Evolutionary conservation across 805 yeast genomes (phyloP).

Genomic region (Metschnikowia vanudenii): DNA sequence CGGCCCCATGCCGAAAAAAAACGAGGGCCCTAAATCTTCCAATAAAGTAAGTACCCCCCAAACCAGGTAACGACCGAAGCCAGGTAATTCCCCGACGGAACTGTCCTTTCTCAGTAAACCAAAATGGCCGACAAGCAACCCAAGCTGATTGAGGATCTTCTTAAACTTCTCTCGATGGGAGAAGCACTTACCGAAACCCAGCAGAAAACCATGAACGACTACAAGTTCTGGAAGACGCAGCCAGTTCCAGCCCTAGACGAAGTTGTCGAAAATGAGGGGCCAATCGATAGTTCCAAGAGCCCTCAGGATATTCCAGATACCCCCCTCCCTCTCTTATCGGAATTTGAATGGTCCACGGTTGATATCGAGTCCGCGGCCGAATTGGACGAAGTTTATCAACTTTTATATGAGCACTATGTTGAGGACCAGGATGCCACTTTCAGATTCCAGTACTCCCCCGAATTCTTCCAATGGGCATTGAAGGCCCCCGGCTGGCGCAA

Average conservation of each 20-base stretch:
- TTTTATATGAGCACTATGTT: slow-evolving; percentile 86
- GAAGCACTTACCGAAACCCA: slow-evolving; percentile 56
- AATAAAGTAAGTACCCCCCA: not conserved
- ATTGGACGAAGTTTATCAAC: slow-evolving; percentile 72
- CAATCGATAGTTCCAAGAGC: slow-evolving; percentile 66
- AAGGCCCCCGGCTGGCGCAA: slow-evolving; percentile 88
- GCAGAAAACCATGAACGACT: slow-evolving; percentile 67
- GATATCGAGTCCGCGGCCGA: slow-evolving; percentile 55
- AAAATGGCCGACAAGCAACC: slow-evolving; percentile 12
- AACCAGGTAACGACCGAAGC: too few species aligned
- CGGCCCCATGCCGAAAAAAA: not conserved
- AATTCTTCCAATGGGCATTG: slow-evolving; percentile 88
- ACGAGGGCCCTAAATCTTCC: not conserved
- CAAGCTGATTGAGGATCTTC: slow-evolving; percentile 53
- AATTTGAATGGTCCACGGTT: slow-evolving; percentile 86
- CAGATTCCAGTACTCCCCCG: slow-evolving; percentile 82
- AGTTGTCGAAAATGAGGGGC: slow-evolving; percentile 66
- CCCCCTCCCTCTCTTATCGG: slow-evolving; percentile 70
- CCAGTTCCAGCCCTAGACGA: slow-evolving; percentile 85
- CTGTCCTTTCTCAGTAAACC: too few species aligned
- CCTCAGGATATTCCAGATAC: slow-evolving; percentile 68
- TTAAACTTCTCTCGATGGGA: slow-evolving; percentile 53
- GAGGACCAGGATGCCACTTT: slow-evolving; percentile 92
- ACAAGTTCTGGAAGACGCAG: slow-evolving; percentile 97
- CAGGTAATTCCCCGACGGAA: not conserved